A percentile compares a stretch with the other conserved stretches of the same genome.
These are phyloP conservation scores for Inosperma sp. DNA, from an alignment of 768 basidiomycete genomes.

Conservation along the genomic window DNA sequence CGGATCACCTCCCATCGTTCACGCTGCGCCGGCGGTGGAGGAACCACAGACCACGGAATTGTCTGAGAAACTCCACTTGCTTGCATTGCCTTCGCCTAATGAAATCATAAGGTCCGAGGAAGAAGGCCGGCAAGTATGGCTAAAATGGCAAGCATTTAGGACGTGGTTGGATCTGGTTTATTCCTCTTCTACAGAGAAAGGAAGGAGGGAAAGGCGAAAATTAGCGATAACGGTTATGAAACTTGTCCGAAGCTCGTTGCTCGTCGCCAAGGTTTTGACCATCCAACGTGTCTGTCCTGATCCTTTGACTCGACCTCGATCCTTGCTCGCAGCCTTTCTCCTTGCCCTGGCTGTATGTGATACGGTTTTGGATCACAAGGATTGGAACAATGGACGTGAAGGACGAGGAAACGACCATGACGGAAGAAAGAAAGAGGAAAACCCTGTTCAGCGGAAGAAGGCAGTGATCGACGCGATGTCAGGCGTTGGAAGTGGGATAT, in stretches of 20 bases:
- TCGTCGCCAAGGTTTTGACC: slow-evolving; percentile 20
- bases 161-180: not conserved
- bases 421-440: not conserved
- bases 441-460: not conserved
- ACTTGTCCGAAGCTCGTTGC: slow-evolving; percentile 17
- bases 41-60: not conserved
- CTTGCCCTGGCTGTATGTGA: slow-evolving; percentile 23
- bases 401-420: not conserved
- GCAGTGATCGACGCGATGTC: not conserved
- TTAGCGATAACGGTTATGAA: slow-evolving; percentile 10
- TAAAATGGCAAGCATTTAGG: not conserved
- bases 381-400: slow-evolving; percentile 1
- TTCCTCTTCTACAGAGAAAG: not conserved
- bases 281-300: slow-evolving; percentile 18
- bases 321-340: slow-evolving; percentile 17
- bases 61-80: slow-evolving; percentile 13
- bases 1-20: not conserved
- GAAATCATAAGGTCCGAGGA: slow-evolving; percentile 23
- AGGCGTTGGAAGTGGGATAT: slow-evolving; percentile 4
- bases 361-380: slow-evolving; percentile 19
- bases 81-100: slow-evolving; percentile 22
- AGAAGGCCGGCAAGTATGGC: slow-evolving; percentile 14
- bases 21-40: not conserved
- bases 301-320: slow-evolving; percentile 14
- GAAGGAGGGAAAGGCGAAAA: not conserved